These are phyloP conservation scores for Eucalyptus regnans DNA, from an alignment of 345 rosid genomes.

Conservation along the genomic window DNA sequence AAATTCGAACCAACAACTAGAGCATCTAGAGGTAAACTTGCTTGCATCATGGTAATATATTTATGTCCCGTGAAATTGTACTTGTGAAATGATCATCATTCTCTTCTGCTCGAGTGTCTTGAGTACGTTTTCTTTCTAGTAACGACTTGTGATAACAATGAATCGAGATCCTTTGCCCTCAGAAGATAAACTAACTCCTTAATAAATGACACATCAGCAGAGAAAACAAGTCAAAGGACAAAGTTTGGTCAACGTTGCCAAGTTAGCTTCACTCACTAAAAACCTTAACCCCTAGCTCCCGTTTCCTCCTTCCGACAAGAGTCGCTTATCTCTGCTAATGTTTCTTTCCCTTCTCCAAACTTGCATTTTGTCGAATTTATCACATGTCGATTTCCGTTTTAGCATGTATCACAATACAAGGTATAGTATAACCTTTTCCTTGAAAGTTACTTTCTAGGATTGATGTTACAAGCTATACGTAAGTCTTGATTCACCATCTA, in stretches of 20 bases:
- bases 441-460: background rate
- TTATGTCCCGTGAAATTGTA: background rate
- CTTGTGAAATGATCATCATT: background rate
- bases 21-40: background rate
- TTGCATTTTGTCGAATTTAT: background rate
- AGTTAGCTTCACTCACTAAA: background rate
- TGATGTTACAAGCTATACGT: background rate
- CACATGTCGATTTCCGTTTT: fast-evolving
- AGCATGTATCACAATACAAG: background rate
- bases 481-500: background rate
- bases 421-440: background rate
- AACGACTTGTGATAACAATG: background rate
- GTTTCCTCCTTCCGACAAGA: fast-evolving
- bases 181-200: background rate
- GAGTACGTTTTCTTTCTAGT: background rate
- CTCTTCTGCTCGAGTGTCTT: background rate
- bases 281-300: background rate
- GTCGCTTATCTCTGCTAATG: background rate
- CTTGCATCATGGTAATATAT: background rate
- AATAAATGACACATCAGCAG: fast-evolving
- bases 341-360: background rate
- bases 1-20: fast-evolving
- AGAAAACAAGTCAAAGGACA: fast-evolving
- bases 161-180: background rate
- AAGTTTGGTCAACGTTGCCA: fast-evolving